These are phyloP conservation scores for Rutstroemia sp. DNA, from an alignment of 2,329 filamentous ascomycete genomes.

Conservation along the genomic window DNA sequence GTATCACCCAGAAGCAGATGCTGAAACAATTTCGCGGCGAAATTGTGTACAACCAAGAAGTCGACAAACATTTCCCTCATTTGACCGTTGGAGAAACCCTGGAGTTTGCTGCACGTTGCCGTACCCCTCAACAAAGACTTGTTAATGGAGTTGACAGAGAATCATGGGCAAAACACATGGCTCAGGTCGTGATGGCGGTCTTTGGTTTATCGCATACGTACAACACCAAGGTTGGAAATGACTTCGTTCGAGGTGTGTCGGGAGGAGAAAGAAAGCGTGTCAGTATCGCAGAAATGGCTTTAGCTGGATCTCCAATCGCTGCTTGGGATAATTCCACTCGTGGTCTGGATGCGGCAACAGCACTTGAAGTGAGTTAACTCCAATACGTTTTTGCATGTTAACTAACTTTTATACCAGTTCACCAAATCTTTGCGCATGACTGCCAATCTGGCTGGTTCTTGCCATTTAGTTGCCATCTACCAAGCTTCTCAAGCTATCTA, in stretches of 20 bases:
- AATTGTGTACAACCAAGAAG: constrained; percentile 69
- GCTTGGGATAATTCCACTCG: constrained; percentile 41
- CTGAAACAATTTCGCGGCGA: constrained; percentile 55
- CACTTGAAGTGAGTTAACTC: constrained; percentile 53
- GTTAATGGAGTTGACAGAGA: constrained; percentile 47
- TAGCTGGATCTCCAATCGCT: constrained; percentile 42
- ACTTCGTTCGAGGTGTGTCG: constrained; percentile 61
- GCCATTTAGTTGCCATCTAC: constrained; percentile 63
- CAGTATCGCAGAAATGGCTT: constrained; percentile 69
- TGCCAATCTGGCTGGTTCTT: constrained; percentile 56
- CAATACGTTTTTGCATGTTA: no score
- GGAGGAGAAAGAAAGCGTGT: constrained; percentile 74
- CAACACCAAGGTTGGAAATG: constrained; percentile 68
- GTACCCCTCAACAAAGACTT: constrained; percentile 52
- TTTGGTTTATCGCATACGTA: constrained; percentile 64
- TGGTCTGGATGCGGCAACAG: constrained; percentile 68
- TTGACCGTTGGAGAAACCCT: constrained; percentile 72
- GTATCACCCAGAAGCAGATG: constrained; percentile 45
- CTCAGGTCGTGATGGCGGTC: constrained; percentile 60
- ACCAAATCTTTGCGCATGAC: constrained; percentile 52
- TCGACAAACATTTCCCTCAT: constrained; percentile 68
- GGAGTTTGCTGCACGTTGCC: constrained; percentile 61
- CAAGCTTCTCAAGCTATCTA: constrained; percentile 66
- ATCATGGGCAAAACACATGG: constrained; percentile 37
- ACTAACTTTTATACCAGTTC: no score